A percentile compares a stretch with the other conserved stretches of the same genome.
Evolutionary conservation across 2,329 filamentous ascomycete genomes (phyloP).

Genomic region (Chaetomiaceae sp.): DNA sequence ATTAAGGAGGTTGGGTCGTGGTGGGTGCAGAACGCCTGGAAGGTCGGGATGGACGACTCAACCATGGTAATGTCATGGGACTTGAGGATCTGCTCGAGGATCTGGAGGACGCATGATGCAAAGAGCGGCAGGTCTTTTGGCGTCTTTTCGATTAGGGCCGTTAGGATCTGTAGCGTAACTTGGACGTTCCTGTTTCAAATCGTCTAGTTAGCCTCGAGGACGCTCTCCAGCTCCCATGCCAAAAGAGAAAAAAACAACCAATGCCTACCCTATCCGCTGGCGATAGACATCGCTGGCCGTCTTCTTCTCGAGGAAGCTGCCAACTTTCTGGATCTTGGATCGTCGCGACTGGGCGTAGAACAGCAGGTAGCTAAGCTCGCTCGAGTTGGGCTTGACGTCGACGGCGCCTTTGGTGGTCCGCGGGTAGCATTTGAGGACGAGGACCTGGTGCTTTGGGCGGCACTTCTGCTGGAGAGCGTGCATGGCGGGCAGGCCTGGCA

Average conservation of each 20-base stretch:
- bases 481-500: constrained; percentile 49
- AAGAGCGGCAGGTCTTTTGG: constrained; percentile 88
- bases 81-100: constrained; percentile 75
- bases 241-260: neutral
- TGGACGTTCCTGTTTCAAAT: constrained; percentile 71
- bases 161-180: constrained; percentile 88
- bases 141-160: constrained; percentile 87
- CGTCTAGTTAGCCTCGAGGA: neutral
- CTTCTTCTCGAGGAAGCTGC: constrained; percentile 90
- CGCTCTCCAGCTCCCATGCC: neutral
- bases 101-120: constrained; percentile 75
- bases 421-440: constrained; percentile 95
- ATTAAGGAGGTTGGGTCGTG: constrained; percentile 82
- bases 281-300: constrained; percentile 89
- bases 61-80: constrained; percentile 90
- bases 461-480: constrained; percentile 62
- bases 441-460: constrained; percentile 93
- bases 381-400: constrained; percentile 92
- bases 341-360: constrained; percentile 94
- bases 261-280: constrained; percentile 71
- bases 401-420: constrained; percentile 85
- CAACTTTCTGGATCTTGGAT: constrained; percentile 95
- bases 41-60: constrained; percentile 81
- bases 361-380: constrained; percentile 92
- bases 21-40: constrained; percentile 82